Evolutionary conservation across 1,139 yeast species (phyloP), one percentile per base, ranked within the genome.

Genomic region (Suhomyces bribrorum): DNA sequence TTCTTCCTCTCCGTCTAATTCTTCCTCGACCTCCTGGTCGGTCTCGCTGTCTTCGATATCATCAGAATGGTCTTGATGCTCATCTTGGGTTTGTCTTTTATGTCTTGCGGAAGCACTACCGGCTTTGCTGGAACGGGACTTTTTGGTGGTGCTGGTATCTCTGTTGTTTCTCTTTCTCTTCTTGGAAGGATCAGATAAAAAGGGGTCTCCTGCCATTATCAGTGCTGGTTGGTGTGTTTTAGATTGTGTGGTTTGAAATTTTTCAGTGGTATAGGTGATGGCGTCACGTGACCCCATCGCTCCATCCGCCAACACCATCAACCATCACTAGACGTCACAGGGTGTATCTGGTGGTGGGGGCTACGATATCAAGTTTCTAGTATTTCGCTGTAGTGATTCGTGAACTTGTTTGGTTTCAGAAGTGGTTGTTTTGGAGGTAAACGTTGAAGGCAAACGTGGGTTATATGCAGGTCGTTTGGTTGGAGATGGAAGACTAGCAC

Each of bases 201-300:
- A 79, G 13, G 83, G 77, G 57, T 80, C 85, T 34, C 74, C 75
- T 28, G 77, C 76, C 81, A 76, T 66, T 37, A n/a, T n/a, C n/a
- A n/a, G n/a, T n/a, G n/a, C n/a, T n/a, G n/a, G 16, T 41, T 27
- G 34, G 30, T 32, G 25, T 36, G 25, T 12, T 15, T 33, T 18
- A 24, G 12, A 5, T 22, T 15, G 14, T 33, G 8, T 15, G 18
- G 31, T 34, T 15, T 30, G 33, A 36, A 34, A 31, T 37, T 37
- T 38, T 32, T 38, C 40, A 38, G 46, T 20, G 23, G 23, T 20
- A n/a, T 8, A 20, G 5, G 23, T 20, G 23, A 45, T 44, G 49
- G 38, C 36, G 38, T 42, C 41, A 38, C 38, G 44, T 37, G 44
- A 29, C 17, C n/a, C 13, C 37, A 34, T 34, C 37, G 37, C 37